These are phyloP conservation scores for Bremia lactucae DNA, from an alignment of 352 stramenopile genomes.

Conservation along the genomic window DNA sequence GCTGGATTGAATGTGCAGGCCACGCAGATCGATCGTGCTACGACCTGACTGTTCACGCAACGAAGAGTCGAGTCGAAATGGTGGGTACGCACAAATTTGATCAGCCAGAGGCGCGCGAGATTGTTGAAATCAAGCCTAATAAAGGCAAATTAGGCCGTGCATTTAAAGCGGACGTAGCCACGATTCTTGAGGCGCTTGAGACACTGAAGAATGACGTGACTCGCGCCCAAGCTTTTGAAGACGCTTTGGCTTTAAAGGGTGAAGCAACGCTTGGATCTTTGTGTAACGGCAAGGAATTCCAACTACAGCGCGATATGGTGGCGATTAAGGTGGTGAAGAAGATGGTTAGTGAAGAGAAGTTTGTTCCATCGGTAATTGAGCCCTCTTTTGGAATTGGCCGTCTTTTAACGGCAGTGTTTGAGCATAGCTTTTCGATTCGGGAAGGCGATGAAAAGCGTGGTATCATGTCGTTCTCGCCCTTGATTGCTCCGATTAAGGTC, in stretches of 20 bases:
- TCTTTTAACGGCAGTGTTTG: conserved; percentile 95
- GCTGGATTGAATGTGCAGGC: conserved; percentile 98
- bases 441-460: conserved; percentile 94
- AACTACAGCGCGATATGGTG: conserved; percentile 92
- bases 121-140: conserved; percentile 92
- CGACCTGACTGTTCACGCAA: conserved; percentile 87
- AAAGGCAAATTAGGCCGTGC: conserved; percentile 93
- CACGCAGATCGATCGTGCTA: conserved; percentile 98
- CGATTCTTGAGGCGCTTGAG: conserved; percentile 63
- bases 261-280: conserved; percentile 84
- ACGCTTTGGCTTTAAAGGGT: conserved; percentile 83
- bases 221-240: conserved; percentile 84
- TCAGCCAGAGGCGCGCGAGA: conserved; percentile 90
- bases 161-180: conserved; percentile 91
- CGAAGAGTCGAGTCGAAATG: conserved; percentile 85
- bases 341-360: conserved; percentile 96
- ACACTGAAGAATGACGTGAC: conserved; percentile 86
- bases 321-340: conserved; percentile 91
- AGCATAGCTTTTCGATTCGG: conserved; percentile 97
- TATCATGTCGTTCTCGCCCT: conserved; percentile 95
- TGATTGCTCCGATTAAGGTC: conserved; percentile 98
- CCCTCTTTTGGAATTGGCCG: conserved; percentile 98
- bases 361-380: conserved; percentile 98
- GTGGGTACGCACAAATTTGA: conserved; percentile 82
- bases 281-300: conserved; percentile 83